These are phyloP conservation scores for Hypseocharis bilobata DNA, from an alignment of 441 rosid genomes.

Conservation along the genomic window DNA sequence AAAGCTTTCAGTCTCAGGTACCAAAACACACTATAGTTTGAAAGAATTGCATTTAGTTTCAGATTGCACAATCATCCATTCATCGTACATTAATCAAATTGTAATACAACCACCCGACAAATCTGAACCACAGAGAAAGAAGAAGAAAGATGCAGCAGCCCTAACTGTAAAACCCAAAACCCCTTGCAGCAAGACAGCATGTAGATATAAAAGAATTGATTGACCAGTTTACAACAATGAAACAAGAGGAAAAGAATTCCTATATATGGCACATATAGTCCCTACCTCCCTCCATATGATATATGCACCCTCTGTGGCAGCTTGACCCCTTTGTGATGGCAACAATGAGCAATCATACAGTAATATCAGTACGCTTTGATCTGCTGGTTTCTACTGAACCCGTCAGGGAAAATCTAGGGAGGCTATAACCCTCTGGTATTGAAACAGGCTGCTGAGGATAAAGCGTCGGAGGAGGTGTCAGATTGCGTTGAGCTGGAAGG, in stretches of 20 bases:
- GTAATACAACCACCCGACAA: too few species aligned
- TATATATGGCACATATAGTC: too few species aligned
- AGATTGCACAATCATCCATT: slow-evolving; percentile 12
- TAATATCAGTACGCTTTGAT: slow-evolving; percentile 74
- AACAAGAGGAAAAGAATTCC: slow-evolving; percentile 15
- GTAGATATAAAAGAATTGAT: slow-evolving; percentile 26
- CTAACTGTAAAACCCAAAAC: too few species aligned
- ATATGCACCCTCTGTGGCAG: too few species aligned
- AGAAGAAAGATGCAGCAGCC: too few species aligned
- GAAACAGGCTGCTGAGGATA: slow-evolving; percentile 88
- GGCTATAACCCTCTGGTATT: slow-evolving; percentile 49
- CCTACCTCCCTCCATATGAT: too few species aligned
- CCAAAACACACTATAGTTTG: too few species aligned
- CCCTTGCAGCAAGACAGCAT: not conserved
- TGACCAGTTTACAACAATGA: slow-evolving; percentile 10
- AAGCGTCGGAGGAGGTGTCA: slow-evolving; percentile 87
- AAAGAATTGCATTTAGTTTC: slow-evolving; percentile 10
- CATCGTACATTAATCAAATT: slow-evolving; percentile 19
- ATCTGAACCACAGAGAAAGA: too few species aligned
- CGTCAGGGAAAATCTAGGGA: slow-evolving; percentile 56
- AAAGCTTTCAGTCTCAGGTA: too few species aligned
- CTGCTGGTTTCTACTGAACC: slow-evolving; percentile 50
- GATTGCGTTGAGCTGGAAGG: slow-evolving; percentile 80
- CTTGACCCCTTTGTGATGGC: too few species aligned
- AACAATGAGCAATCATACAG: slow-evolving; percentile 29